These are phyloP conservation scores for Phaseolus coccineus DNA, from an alignment of 331 rosid genomes.

Conservation along the genomic window DNA sequence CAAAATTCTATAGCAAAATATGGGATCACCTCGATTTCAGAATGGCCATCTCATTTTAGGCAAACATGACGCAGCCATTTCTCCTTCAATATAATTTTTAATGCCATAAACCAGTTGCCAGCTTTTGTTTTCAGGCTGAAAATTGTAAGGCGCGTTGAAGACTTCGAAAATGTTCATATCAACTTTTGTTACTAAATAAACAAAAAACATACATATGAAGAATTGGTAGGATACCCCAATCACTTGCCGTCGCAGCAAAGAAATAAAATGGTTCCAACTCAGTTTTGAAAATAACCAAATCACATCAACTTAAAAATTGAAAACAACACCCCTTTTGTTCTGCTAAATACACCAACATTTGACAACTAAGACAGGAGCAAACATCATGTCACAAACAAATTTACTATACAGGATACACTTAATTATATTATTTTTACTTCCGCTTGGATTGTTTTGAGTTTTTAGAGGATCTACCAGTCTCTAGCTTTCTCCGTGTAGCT, in stretches of 20 bases:
- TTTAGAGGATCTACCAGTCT: constrained; percentile 65
- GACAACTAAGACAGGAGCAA: constrained; percentile 27
- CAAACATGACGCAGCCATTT: too few relatives aligned
- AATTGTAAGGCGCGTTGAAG: too few relatives aligned
- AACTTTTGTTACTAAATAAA: constrained; percentile 7
- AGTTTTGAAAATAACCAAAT: constrained; percentile 21
- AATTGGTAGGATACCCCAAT: constrained; percentile 9
- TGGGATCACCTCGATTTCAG: too few relatives aligned
- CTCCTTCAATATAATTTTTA: too few relatives aligned
- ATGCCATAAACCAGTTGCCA: too few relatives aligned
- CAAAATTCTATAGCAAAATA: too few relatives aligned
- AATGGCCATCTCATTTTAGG: too few relatives aligned
- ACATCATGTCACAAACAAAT: constrained; percentile 28
- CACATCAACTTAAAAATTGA: constrained; percentile 20
- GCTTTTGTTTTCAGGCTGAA: too few relatives aligned
- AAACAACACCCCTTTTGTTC: constrained; percentile 28
- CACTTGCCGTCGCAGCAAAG: constrained; percentile 23
- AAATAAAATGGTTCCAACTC: constrained; percentile 30
- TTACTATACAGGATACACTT: constrained; percentile 1
- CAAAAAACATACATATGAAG: background rate
- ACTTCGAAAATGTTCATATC: background rate
- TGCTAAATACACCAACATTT: constrained; percentile 10
- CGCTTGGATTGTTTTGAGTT: constrained; percentile 68
- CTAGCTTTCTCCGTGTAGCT: constrained; percentile 83
- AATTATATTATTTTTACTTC: constrained; percentile 52